A percentile compares a stretch with the other conserved stretches of the same genome.
These are phyloP conservation scores for Fragaria nilgerrensis DNA, from an alignment of 306 rosid species.

Conservation along the genomic window DNA sequence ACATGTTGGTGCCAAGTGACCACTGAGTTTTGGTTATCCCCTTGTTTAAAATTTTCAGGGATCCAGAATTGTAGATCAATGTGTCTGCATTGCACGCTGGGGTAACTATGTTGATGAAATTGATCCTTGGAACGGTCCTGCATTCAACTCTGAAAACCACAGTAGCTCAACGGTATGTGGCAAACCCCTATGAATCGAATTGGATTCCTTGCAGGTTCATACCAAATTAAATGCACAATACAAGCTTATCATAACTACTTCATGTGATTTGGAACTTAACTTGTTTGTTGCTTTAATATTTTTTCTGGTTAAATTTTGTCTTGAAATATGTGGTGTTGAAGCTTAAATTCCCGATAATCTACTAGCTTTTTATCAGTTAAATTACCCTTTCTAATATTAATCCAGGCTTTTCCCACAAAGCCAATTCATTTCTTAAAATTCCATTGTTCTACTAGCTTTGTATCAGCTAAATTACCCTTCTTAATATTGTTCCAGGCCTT, in stretches of 20 bases:
- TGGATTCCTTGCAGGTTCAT: conserved; percentile 1
- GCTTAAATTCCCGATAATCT: neutral
- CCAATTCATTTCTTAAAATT: conserved; percentile 28
- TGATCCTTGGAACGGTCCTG: conserved; percentile 41
- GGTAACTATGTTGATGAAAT: conserved; percentile 48
- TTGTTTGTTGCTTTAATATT: neutral
- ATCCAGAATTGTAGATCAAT: conserved; percentile 65
- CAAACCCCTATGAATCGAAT: neutral
- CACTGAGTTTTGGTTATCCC: conserved; percentile 11
- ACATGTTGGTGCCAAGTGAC: neutral
- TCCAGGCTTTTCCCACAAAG: conserved; percentile 45
- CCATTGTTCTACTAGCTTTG: neutral
- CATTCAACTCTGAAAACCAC: conserved; percentile 36
- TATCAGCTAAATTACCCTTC: neutral
- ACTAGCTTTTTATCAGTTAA: too few species aligned
- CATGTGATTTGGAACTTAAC: neutral
- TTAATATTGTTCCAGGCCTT: conserved; percentile 36
- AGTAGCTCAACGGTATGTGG: conserved; percentile 47
- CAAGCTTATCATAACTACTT: neutral
- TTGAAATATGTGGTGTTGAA: neutral
- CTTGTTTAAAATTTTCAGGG: conserved; percentile 52
- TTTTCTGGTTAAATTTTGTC: neutral
- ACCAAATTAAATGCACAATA: neutral
- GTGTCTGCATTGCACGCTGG: conserved; percentile 64
- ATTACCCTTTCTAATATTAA: neutral